A percentile compares a stretch with the other conserved stretches of the same genome.
These are phyloP conservation scores for Pythium coloratum DNA, from an alignment of 352 stramenopile species.

Conservation along the genomic window DNA sequence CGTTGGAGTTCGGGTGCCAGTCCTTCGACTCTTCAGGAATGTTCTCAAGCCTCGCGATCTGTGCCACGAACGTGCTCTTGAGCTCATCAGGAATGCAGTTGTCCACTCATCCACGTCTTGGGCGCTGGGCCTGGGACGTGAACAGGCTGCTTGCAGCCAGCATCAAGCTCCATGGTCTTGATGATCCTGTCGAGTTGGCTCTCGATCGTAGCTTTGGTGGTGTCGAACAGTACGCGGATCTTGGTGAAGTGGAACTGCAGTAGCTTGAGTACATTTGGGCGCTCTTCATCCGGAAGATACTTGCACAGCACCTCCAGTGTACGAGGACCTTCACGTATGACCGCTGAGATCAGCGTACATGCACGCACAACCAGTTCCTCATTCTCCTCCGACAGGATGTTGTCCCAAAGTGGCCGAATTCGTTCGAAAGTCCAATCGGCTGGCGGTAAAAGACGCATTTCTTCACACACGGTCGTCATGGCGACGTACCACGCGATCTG, in stretches of 20 bases:
- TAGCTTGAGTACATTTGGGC: not conserved
- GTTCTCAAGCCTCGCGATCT: conserved; percentile 25
- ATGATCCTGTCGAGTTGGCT: too few relatives aligned
- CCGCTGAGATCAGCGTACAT: not conserved
- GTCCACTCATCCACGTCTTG: not conserved
- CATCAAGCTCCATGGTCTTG: too few relatives aligned
- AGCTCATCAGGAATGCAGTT: not conserved
- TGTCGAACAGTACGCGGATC: not conserved
- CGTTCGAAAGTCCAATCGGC: not conserved
- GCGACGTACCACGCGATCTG: conserved; percentile 11
- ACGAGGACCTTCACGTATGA: not conserved
- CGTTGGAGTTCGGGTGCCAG: conserved; percentile 54
- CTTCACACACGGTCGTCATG: conserved; percentile 1
- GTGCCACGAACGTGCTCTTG: not conserved
- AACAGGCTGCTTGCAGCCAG: too few relatives aligned
- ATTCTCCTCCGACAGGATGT: not conserved
- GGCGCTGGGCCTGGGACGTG: not conserved
- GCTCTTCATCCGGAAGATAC: not conserved
- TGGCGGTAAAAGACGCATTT: not conserved
- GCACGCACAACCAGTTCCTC: not conserved
- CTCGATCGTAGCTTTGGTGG: too few relatives aligned
- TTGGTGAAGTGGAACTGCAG: conserved; percentile 1
- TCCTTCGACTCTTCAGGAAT: conserved; percentile 46
- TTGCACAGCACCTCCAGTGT: not conserved
- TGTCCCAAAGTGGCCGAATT: not conserved